phyloP scores from a whole-genome alignment of 2,329 filamentous ascomycete species.

The Verticillium klebahnii region DNA sequence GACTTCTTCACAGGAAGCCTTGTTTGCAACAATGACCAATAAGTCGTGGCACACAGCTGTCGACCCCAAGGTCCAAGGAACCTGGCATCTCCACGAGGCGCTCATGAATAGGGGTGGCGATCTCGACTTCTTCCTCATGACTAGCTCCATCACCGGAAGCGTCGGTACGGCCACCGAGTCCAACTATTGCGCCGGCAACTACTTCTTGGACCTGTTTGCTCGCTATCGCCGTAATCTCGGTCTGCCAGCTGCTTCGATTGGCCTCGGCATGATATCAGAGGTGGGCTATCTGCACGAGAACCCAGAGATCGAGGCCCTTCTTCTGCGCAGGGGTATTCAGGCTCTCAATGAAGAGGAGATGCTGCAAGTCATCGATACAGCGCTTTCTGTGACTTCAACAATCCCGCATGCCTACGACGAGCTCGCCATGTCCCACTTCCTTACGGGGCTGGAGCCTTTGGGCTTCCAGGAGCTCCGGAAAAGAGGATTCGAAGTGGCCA shows the following conservation, averaged over 20 bases:
- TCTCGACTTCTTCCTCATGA: slow-evolving; percentile 26
- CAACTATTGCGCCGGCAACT: slow-evolving; percentile 28
- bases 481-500: slow-evolving; percentile 12
- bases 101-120: slow-evolving; percentile 6
- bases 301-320: slow-evolving; percentile 26
- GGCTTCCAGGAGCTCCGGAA: slow-evolving; percentile 14
- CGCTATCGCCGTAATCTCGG: slow-evolving; percentile 20
- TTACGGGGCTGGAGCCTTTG: slow-evolving; percentile 19
- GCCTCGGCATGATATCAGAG: slow-evolving; percentile 27
- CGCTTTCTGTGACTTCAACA: slow-evolving; percentile 5
- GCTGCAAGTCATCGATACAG: slow-evolving; percentile 21
- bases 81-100: slow-evolving; percentile 19
- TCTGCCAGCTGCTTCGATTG: slow-evolving; percentile 20
- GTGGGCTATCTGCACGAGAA: slow-evolving; percentile 31
- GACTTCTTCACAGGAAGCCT: slow-evolving; percentile 11
- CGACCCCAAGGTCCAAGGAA: slow-evolving; percentile 18
- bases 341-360: slow-evolving; percentile 25
- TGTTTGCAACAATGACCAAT: slow-evolving; percentile 19
- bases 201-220: slow-evolving; percentile 28
- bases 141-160: slow-evolving; percentile 19
- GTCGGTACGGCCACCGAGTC: slow-evolving; percentile 23
- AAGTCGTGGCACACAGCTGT: slow-evolving; percentile 17
- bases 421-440: slow-evolving; percentile 11
- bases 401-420: neutral
- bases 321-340: slow-evolving; percentile 29